A percentile compares a stretch with the other conserved stretches of the same genome.
Evolutionary conservation across 1,284 basidiomycete genomes (phyloP).

Genomic region (Ceratobasidium theobromae): DNA sequence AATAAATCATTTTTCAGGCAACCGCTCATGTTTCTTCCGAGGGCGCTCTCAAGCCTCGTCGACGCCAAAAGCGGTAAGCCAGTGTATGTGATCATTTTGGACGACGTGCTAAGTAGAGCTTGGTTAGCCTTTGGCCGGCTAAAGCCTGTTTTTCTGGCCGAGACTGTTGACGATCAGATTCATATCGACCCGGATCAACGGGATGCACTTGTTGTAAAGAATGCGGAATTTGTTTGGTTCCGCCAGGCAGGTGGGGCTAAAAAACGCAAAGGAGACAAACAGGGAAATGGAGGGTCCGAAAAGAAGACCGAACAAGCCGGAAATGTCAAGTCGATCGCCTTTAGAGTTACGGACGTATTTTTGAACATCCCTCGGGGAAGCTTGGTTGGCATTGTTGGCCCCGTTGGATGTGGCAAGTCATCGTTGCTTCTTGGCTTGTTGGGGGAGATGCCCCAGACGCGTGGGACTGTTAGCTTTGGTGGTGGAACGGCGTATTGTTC

Average conservation of each 20-base stretch:
- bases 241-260: constrained; percentile 39
- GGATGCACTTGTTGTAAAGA: constrained; percentile 53
- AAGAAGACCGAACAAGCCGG: constrained; percentile 36
- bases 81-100: not conserved
- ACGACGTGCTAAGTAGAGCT: not conserved
- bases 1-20: constrained; percentile 48
- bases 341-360: constrained; percentile 50
- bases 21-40: constrained; percentile 69
- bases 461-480: constrained; percentile 61
- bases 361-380: constrained; percentile 59
- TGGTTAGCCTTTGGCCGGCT: constrained; percentile 54
- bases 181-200: constrained; percentile 51
- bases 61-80: constrained; percentile 56
- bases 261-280: constrained; percentile 36
- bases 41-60: constrained; percentile 61
- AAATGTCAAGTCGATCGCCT: constrained; percentile 49
- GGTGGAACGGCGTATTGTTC: constrained; percentile 79
- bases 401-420: constrained; percentile 65
- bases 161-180: constrained; percentile 51
- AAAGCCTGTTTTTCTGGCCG: constrained; percentile 59
- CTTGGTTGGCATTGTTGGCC: constrained; percentile 66
- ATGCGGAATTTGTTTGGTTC: constrained; percentile 70
- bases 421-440: constrained; percentile 69
- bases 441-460: constrained; percentile 66
- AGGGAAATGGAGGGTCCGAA: constrained; percentile 30